Percentiles rank a stretch among this genome's conserved stretches.
These are phyloP conservation scores for Urochloa ruziziensis DNA, from an alignment of 176 grass and related monocot genomes.

Conservation along the genomic window DNA sequence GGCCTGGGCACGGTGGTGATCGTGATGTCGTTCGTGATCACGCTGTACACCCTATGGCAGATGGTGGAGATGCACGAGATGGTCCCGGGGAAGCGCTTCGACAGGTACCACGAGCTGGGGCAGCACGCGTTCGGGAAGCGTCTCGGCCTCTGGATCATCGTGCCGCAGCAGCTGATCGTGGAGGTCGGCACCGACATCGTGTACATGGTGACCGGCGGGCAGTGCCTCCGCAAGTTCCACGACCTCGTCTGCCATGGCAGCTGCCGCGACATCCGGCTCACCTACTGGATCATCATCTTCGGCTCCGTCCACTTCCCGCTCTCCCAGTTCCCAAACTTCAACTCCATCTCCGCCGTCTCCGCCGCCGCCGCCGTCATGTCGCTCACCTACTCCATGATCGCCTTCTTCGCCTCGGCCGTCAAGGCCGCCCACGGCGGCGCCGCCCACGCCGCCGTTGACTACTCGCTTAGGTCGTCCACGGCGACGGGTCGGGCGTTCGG, in stretches of 20 bases:
- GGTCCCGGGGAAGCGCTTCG: too few relatives aligned
- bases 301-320: conserved; percentile 52
- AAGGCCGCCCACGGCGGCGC: conserved; percentile 16
- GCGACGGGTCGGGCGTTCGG: conserved; percentile 27
- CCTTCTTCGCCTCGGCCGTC: conserved; percentile 31
- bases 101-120: too few relatives aligned
- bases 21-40: too few relatives aligned
- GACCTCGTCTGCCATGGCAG: conserved; percentile 31
- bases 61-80: too few relatives aligned
- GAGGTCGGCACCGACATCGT: conserved; percentile 48
- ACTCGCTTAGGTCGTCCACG: conserved; percentile 9
- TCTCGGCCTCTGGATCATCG: conserved; percentile 61
- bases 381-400: conserved; percentile 59
- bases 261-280: conserved; percentile 38
- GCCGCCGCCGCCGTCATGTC: conserved; percentile 65
- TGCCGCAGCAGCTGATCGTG: conserved; percentile 55
- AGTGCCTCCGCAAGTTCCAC: conserved; percentile 43
- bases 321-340: conserved; percentile 56
- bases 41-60: too few relatives aligned
- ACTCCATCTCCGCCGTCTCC: conserved; percentile 57
- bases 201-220: conserved; percentile 60
- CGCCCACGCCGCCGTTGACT: neutral
- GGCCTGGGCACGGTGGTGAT: too few relatives aligned
- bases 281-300: conserved; percentile 60
- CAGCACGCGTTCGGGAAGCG: conserved; percentile 54